phyloP scores from a whole-genome alignment of 1,139 yeast species.

The Starmera stellimalicola region DNA sequence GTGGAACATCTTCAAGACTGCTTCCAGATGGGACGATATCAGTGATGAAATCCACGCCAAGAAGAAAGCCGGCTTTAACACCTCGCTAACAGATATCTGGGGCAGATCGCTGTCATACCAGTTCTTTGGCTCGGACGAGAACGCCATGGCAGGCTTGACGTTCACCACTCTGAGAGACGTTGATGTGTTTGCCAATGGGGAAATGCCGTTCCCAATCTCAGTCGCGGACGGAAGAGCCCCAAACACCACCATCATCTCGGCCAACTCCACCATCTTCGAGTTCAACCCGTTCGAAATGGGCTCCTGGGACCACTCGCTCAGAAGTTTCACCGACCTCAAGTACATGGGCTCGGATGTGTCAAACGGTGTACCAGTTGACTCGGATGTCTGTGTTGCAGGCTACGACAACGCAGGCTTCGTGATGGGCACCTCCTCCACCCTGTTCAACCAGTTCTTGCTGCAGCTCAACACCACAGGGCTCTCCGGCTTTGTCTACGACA shows the following conservation, averaged over 20 bases:
- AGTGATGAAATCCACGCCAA: constrained; percentile 47
- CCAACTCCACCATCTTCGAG: constrained; percentile 71
- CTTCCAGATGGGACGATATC: constrained; percentile 45
- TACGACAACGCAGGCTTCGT: constrained; percentile 72
- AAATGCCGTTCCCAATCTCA: constrained; percentile 79
- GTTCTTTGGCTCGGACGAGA: constrained; percentile 48
- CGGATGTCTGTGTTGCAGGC: constrained; percentile 47
- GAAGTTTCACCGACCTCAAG: constrained; percentile 56
- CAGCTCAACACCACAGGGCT: constrained; percentile 47
- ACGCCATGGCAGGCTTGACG: constrained; percentile 54
- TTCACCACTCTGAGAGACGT: constrained; percentile 53
- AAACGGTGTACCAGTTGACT: constrained; percentile 40
- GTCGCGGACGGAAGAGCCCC: constrained; percentile 78
- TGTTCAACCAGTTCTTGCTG: constrained; percentile 63
- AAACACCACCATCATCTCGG: constrained; percentile 41
- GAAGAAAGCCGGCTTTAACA: constrained; percentile 65
- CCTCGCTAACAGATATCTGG: constrained; percentile 86
- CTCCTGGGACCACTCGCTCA: constrained; percentile 75
- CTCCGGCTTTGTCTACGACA: constrained; percentile 36
- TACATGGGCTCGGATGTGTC: constrained; percentile 64
- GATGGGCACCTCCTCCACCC: constrained; percentile 68
- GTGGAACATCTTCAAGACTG: constrained; percentile 45
- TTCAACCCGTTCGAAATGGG: constrained; percentile 80
- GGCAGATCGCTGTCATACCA: constrained; percentile 79
- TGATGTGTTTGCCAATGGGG: constrained; percentile 43